Conservation (phyloP, 192 early-diverging fungal species). For the Backusella westeae region DNA sequence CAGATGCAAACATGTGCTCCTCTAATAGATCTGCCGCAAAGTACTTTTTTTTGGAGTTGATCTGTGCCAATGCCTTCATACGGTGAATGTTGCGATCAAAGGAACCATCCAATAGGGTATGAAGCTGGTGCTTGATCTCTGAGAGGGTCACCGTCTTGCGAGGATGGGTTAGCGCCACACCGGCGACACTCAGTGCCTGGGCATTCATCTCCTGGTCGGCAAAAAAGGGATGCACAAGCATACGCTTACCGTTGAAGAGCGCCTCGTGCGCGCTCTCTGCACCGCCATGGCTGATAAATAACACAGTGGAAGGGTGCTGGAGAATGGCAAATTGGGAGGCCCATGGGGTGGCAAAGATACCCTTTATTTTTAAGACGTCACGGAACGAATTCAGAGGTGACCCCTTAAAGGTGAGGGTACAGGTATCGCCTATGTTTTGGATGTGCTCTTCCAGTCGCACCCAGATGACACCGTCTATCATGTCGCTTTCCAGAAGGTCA, state of each 20-base stretch:
- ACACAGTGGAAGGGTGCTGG: conserved; percentile 15
- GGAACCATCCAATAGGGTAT: background rate
- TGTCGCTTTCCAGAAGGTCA: background rate
- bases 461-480: conserved; percentile 16
- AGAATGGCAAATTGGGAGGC: conserved; percentile 36
- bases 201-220: conserved; percentile 29
- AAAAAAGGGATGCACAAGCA: conserved; percentile 29
- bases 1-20: background rate
- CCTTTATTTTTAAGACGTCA: background rate
- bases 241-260: conserved; percentile 20
- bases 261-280: conserved; percentile 30
- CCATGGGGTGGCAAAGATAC: conserved; percentile 18
- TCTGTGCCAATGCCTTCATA: background rate
- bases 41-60: background rate
- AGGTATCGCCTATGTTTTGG: conserved; percentile 7
- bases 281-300: conserved; percentile 36
- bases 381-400: background rate
- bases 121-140: background rate
- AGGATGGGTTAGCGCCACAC: background rate
- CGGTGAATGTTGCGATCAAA: background rate
- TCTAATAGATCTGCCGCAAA: background rate
- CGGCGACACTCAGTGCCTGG: background rate
- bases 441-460: background rate
- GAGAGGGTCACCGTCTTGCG: background rate
- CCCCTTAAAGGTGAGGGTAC: background rate